Evolutionary conservation across 2,329 filamentous ascomycete species (phyloP).

Genomic region (Monosporascus sp.): DNA sequence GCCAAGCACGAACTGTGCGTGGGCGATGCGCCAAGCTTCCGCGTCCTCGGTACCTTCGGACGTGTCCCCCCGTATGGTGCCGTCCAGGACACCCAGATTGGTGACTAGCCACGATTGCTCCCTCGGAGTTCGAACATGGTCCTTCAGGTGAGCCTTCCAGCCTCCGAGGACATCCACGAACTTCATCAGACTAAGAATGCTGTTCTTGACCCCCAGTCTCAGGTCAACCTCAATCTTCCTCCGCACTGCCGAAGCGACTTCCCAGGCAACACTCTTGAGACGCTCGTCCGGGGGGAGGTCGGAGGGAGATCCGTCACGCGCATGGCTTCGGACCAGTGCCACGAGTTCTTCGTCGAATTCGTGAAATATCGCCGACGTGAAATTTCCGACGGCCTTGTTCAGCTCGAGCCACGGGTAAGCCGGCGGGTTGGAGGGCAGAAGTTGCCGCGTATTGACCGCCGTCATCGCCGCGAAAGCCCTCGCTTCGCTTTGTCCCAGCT

Average conservation of each 20-base stretch:
- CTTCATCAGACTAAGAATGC: constrained; percentile 28
- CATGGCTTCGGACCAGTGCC: constrained; percentile 3
- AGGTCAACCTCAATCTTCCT: constrained; percentile 22
- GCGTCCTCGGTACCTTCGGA: neutral
- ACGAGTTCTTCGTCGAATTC: constrained; percentile 11
- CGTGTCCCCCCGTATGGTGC: neutral
- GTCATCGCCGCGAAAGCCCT: constrained; percentile 10
- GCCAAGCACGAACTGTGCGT: constrained; percentile 13
- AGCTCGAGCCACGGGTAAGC: constrained; percentile 4
- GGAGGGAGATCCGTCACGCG: neutral
- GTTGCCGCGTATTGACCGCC: constrained; percentile 12
- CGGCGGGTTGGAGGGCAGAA: constrained; percentile 7
- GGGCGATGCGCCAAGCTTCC: constrained; percentile 9
- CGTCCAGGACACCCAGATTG: constrained; percentile 28
- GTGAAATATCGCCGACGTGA: constrained; percentile 13
- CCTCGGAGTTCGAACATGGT: constrained; percentile 20
- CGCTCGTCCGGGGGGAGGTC: neutral
- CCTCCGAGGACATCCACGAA: constrained; percentile 17
- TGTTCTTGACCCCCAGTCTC: constrained; percentile 24
- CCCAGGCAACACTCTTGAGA: constrained; percentile 11
- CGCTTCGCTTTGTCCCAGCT: constrained; percentile 4
- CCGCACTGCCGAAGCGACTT: constrained; percentile 19
- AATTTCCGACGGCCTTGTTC: constrained; percentile 14
- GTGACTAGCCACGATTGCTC: constrained; percentile 27
- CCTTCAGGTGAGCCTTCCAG: constrained; percentile 23